These are phyloP conservation scores for Aspergillus aculeatinus DNA, from an alignment of 2,329 filamentous ascomycete genomes.

Conservation along the genomic window DNA sequence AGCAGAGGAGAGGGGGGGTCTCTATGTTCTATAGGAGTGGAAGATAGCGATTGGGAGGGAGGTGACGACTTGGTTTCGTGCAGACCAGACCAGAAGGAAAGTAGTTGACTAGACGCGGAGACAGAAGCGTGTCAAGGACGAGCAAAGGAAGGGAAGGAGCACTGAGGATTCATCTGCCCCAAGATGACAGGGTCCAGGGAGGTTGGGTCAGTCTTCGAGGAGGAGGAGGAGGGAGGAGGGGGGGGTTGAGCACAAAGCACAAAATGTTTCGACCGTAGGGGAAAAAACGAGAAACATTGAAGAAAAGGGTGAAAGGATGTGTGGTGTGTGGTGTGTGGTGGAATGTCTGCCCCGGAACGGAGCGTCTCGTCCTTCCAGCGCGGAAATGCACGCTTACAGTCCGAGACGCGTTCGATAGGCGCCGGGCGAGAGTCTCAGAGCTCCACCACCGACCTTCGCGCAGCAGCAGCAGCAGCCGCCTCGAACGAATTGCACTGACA, in stretches of 20 bases:
- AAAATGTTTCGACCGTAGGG: conserved; percentile 21
- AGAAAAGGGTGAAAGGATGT: conserved; percentile 25
- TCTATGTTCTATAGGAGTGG: conserved; percentile 10
- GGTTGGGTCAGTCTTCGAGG: conserved; percentile 17
- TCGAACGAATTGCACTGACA: conserved; percentile 9
- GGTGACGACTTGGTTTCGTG: conserved; percentile 6
- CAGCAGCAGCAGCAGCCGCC: conserved; percentile 17
- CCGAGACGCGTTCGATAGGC: conserved; percentile 43
- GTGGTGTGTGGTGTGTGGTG: conserved; percentile 30
- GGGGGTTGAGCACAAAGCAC: conserved; percentile 22
- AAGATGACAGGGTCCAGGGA: conserved; percentile 19
- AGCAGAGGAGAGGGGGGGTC: conserved; percentile 4
- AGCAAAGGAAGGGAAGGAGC: conserved; percentile 19
- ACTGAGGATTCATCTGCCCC: conserved; percentile 16
- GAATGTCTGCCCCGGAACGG: conserved; percentile 35
- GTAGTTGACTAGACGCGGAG: conserved; percentile 15
- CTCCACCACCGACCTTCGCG: conserved; percentile 30
- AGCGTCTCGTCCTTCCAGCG: conserved; percentile 36
- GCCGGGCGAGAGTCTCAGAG: conserved; percentile 30
- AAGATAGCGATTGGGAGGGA: neutral
- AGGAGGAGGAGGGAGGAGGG: neutral
- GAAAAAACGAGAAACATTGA: conserved; percentile 25
- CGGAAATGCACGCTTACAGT: conserved; percentile 43
- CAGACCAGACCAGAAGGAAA: conserved; percentile 19
- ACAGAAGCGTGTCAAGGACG: conserved; percentile 16